Conservation (phyloP, 257 asterid species). For the Coffea canephora region DNA sequence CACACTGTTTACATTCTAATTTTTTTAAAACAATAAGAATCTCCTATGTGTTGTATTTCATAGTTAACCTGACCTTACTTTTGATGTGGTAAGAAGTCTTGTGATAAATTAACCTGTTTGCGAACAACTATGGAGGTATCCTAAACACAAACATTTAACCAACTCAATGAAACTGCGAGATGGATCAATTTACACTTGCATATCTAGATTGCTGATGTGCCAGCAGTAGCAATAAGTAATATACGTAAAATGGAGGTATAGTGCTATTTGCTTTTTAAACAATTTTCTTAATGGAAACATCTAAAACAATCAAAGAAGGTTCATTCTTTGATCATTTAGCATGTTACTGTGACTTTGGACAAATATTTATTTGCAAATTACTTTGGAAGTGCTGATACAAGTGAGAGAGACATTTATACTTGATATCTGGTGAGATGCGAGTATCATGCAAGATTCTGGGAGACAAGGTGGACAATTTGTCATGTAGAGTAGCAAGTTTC, state of each 20-base stretch:
- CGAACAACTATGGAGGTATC: not conserved
- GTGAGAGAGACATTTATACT: not conserved
- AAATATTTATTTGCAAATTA: not conserved
- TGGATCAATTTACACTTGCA: not conserved
- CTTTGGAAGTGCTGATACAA: not conserved
- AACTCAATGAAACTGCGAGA: not conserved
- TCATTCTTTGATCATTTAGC: not conserved
- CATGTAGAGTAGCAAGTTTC: not conserved
- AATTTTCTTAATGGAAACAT: not conserved
- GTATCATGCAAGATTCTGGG: not conserved
- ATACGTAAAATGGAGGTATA: too few species aligned
- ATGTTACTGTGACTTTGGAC: not conserved
- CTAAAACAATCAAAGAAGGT: not conserved
- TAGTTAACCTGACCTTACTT: not conserved
- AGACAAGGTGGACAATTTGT: not conserved
- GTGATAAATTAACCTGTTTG: not conserved
- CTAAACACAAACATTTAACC: not conserved
- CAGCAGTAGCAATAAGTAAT: too few species aligned
- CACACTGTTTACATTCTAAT: not conserved
- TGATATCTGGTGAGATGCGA: not conserved
- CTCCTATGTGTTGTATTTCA: not conserved
- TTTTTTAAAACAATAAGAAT: not conserved
- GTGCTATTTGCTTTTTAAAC: not conserved
- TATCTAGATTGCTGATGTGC: too few species aligned
- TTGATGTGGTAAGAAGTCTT: not conserved